phyloP scores from a whole-genome alignment of 352 stramenopile genomes.

The Halophytophthora batemanensis region DNA sequence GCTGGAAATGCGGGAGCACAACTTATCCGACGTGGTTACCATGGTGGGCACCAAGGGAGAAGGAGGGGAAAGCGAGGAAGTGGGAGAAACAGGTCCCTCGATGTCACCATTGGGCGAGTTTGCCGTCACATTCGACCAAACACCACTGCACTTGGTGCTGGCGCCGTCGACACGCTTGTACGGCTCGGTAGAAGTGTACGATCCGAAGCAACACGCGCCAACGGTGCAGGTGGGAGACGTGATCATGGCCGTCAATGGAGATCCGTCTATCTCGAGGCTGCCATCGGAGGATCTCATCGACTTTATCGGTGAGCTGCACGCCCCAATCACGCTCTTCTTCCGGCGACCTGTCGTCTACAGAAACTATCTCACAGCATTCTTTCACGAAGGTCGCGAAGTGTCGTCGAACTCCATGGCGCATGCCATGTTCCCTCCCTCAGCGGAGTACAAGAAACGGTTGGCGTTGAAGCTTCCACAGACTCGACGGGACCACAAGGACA shows the following conservation, averaged over 20 bases:
- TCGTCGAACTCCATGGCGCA: constrained; percentile 51
- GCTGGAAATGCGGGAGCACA: constrained; percentile 17
- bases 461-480: constrained; percentile 7
- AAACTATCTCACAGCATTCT: constrained; percentile 48
- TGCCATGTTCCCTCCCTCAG: constrained; percentile 62
- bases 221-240: constrained; percentile 61
- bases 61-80: constrained; percentile 13
- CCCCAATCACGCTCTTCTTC: constrained; percentile 51
- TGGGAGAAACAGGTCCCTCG: neutral
- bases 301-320: constrained; percentile 35
- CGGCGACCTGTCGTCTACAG: constrained; percentile 55
- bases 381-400: constrained; percentile 26
- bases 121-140: constrained; percentile 47
- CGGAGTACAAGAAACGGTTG: constrained; percentile 59
- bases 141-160: constrained; percentile 46
- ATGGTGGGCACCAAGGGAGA: constrained; percentile 6
- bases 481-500: constrained; percentile 8
- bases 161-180: constrained; percentile 72
- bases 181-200: constrained; percentile 70
- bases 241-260: constrained; percentile 62
- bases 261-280: constrained; percentile 39
- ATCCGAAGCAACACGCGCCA: constrained; percentile 43
- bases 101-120: constrained; percentile 61
- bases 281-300: constrained; percentile 59
- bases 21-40: constrained; percentile 1